phyloP scores from a whole-genome alignment of 108 stramenopile species.

The Cyclotella baltica region DNA sequence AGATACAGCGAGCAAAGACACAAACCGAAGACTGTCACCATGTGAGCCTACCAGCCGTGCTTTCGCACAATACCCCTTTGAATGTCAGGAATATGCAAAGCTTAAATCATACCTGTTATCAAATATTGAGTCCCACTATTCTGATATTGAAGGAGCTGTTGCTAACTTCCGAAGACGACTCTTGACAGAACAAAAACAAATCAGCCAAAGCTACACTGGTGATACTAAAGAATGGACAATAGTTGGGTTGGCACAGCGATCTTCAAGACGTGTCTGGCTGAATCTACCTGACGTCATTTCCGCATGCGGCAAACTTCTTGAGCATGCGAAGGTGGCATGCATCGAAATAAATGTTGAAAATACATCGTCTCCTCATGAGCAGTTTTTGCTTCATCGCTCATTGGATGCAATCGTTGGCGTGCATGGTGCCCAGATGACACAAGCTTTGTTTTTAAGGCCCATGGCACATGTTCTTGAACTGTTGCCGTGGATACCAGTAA shows the following conservation, averaged over 20 bases:
- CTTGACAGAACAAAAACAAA: neutral
- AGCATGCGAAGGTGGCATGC: slow-evolving; percentile 48
- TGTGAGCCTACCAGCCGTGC: neutral
- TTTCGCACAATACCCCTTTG: neutral
- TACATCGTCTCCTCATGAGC: slow-evolving; percentile 41
- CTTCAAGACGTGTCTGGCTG: slow-evolving; percentile 25
- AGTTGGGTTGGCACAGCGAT: slow-evolving; percentile 26
- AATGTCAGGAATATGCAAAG: slow-evolving; percentile 6
- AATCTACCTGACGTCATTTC: slow-evolving; percentile 28
- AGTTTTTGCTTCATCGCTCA: slow-evolving; percentile 54
- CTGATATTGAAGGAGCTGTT: neutral
- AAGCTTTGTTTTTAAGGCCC: slow-evolving; percentile 51
- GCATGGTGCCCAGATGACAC: slow-evolving; percentile 64
- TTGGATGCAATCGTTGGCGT: slow-evolving; percentile 62
- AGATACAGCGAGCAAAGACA: neutral
- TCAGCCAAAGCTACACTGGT: neutral
- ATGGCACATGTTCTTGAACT: slow-evolving; percentile 55
- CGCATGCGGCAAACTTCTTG: slow-evolving; percentile 22
- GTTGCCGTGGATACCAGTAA: slow-evolving; percentile 54
- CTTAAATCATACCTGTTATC: slow-evolving; percentile 3
- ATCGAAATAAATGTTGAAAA: slow-evolving; percentile 61
- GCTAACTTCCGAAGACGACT: neutral
- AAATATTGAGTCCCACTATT: slow-evolving; percentile 6
- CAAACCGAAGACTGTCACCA: neutral
- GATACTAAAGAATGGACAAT: slow-evolving; percentile 34